A percentile compares a stretch with the other conserved stretches of the same genome.
Conservation (phyloP, 2,329 filamentous ascomycete species). For the Curvularia hawaiiensis region DNA sequence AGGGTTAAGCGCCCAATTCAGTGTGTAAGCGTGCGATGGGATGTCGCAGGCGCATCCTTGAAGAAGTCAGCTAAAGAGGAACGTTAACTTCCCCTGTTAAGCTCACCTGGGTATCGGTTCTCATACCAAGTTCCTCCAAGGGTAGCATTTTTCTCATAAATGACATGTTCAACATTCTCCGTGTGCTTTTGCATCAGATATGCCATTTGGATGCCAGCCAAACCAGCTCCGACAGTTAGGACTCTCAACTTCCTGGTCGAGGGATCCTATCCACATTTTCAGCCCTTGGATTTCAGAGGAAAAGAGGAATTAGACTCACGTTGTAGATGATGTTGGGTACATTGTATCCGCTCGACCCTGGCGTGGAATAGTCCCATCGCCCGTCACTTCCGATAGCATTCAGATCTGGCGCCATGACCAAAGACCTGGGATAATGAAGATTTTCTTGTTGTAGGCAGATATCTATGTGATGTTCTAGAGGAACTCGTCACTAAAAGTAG, state of each 20-base stretch:
- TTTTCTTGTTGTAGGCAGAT: not conserved
- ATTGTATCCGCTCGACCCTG: slow-evolving; percentile 50
- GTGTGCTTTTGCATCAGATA: slow-evolving; percentile 54
- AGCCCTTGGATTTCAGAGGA: not conserved
- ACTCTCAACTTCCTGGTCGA: slow-evolving; percentile 48
- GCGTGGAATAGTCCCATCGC: slow-evolving; percentile 51
- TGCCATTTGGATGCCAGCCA: slow-evolving; percentile 55
- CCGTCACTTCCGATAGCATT: slow-evolving; percentile 45
- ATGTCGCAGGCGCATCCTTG: slow-evolving; percentile 52
- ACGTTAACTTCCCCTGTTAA: no score
- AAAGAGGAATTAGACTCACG: slow-evolving; percentile 12
- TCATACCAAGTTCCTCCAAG: slow-evolving; percentile 55
- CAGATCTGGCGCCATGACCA: slow-evolving; percentile 50
- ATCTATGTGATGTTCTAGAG: not conserved
- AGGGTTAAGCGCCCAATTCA: slow-evolving; percentile 52
- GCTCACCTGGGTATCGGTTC: slow-evolving; percentile 47
- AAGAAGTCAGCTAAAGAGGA: not conserved
- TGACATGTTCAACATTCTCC: slow-evolving; percentile 53
- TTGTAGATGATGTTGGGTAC: slow-evolving; percentile 49
- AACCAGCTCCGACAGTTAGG: slow-evolving; percentile 55
- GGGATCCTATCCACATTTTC: slow-evolving; percentile 15
- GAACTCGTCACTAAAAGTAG: not conserved
- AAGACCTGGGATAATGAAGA: not conserved
- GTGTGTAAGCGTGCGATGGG: slow-evolving; percentile 53
- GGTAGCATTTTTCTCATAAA: slow-evolving; percentile 56